These are phyloP conservation scores for Lentinula raphanica DNA, from an alignment of 768 basidiomycete genomes.

Conservation along the genomic window DNA sequence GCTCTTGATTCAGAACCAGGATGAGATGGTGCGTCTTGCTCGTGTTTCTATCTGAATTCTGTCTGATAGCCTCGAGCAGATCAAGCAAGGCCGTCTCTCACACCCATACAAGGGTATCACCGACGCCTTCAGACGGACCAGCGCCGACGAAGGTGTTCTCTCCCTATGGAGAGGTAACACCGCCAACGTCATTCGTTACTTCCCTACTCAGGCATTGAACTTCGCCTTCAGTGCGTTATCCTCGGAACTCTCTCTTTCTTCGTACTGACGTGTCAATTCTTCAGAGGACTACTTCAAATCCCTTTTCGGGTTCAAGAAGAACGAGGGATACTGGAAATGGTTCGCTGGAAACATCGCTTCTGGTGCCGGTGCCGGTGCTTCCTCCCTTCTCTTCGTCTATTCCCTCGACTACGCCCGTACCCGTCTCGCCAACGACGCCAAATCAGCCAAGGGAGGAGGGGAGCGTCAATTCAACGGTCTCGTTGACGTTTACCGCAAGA, in stretches of 20 bases:
- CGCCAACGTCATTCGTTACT: conserved; percentile 89
- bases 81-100: conserved; percentile 82
- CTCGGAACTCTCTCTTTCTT: neutral
- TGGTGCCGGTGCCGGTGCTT: conserved; percentile 84
- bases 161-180: conserved; percentile 88
- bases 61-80: conserved; percentile 35
- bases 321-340: conserved; percentile 82
- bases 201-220: conserved; percentile 87
- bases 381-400: conserved; percentile 84
- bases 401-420: conserved; percentile 88
- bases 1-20: conserved; percentile 80
- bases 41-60: neutral
- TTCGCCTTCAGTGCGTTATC: conserved; percentile 83
- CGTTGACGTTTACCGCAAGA: conserved; percentile 80
- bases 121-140: conserved; percentile 74
- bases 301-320: conserved; percentile 83
- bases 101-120: conserved; percentile 77
- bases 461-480: conserved; percentile 83
- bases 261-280: neutral
- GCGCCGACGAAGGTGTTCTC: conserved; percentile 72
- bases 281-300: conserved; percentile 82
- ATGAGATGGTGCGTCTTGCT: conserved; percentile 61
- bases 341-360: conserved; percentile 80
- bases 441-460: conserved; percentile 65
- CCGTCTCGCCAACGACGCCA: conserved; percentile 78